Evolutionary conservation across 1,139 yeast species (phyloP), one percentile per base, ranked within the genome.

Genomic region (Groenewaldozyma sp.): DNA sequence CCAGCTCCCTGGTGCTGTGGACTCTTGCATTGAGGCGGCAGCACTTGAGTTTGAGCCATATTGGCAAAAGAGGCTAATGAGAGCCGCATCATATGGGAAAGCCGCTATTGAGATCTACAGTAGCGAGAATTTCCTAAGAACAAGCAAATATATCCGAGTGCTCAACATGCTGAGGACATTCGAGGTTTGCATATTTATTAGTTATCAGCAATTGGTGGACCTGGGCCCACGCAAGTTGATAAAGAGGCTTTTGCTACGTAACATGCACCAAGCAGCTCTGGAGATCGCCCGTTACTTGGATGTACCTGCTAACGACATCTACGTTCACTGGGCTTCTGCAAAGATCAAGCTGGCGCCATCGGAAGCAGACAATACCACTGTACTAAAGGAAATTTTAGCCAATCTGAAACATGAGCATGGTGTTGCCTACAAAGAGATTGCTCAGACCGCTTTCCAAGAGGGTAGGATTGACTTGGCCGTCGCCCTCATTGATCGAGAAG

Each of bases 11-110:
- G 63, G 62, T 7, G 95, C 96, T 0, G 79, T 88, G 2, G 70
- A 71, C 28, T 74, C 73, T 20, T 84, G 95, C 55, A 70, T 88
- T 9, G 64, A 71, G 3, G 94, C 93, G 0, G 82, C 95, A 1
- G 62, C 78, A 5, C 79, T 78, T 39, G 97, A 88, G 52, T 76
- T 83, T 51, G 82, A 78, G 44, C 72, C 82, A 0, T 65, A 68
- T 38, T 74, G 91, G 81, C 98, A 91, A 52, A 87, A 87, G 55
- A 74, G 73, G 41, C 65, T 91, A 3, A 62, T 91, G 26, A 71
- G 76, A 45, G 94, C 95, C 0, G 95, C 91, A 0, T 70, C 86
- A 0, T 84, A 88, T 62, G 98, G 96, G 1, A 91, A 88, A 55
- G 70, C 84, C 0, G 76, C 82, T 31, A 58, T 73, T 24, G 71